phyloP scores from a whole-genome alignment of 1,139 yeast genomes.

The Scheffersomyces titani region DNA sequence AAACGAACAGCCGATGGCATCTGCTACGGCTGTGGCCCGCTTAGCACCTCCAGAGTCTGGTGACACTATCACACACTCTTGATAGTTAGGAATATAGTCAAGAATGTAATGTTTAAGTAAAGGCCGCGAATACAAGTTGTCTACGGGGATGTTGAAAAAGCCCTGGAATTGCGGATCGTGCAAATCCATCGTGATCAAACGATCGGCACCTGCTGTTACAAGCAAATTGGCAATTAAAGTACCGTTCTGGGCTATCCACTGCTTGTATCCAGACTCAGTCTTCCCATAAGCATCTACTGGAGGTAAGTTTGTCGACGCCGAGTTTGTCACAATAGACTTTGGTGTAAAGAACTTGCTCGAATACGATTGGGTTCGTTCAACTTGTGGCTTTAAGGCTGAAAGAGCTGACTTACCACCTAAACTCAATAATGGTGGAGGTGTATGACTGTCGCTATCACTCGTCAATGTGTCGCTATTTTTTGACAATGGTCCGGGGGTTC shows the following conservation, averaged over 20 bases:
- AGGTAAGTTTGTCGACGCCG: constrained; percentile 25
- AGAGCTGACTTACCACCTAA: constrained; percentile 14
- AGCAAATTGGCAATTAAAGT: constrained; percentile 86
- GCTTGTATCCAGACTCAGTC: constrained; percentile 70
- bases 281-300: constrained; percentile 41
- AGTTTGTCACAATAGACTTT: constrained; percentile 32
- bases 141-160: constrained; percentile 89
- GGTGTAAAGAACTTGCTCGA: constrained; percentile 29
- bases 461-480: constrained; percentile 14
- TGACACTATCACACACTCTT: constrained; percentile 82
- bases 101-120: constrained; percentile 77
- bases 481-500: constrained; percentile 51
- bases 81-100: constrained; percentile 69
- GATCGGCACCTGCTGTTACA: constrained; percentile 94
- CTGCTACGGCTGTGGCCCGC: constrained; percentile 93
- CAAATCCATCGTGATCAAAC: constrained; percentile 94
- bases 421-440: constrained; percentile 18
- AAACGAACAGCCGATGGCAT: constrained; percentile 82
- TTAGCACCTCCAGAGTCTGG: constrained; percentile 99
- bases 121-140: constrained; percentile 85
- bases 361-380: not conserved
- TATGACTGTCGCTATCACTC: constrained; percentile 4
- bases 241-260: constrained; percentile 97
- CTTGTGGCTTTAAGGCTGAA: constrained; percentile 14
- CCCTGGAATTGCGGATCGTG: constrained; percentile 97